Base-by-base conservation (phyloP, 1,284 basidiomycete species). In the Fomitiporia mediterranea region DNA sequence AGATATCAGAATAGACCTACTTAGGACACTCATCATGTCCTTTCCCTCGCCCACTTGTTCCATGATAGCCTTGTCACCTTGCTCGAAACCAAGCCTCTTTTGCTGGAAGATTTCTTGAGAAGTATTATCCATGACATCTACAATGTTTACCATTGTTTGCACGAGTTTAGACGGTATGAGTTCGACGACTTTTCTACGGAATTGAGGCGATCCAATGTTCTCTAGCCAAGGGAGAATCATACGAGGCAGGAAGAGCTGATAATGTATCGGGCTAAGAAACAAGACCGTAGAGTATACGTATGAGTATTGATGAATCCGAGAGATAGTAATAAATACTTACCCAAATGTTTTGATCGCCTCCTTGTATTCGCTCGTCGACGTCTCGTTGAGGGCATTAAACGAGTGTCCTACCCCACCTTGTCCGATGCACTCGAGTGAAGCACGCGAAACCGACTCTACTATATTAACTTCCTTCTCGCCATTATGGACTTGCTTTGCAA, bases 371-470 rank as follows among this genome's bases (percentile, higher is more conserved):
- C 73, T 63, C 38, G 59, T 51, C 3, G 49, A 42, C 21, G 65
- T 60, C 7, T 64, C 58, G 13, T 60, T 60, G 17, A 76, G 63
- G 1, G 69, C 48, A 35, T 50, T 35, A n/a, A 50, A 50, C 19
- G 48, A 4, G 32, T 50, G 35, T 30, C 48, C 48, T 42, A 74
- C 59, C 1, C 71, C 71, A 15, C 64, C 65, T 60, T 67, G 66
- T 9, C 68, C 68, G 39, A 72, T 65, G 17, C 67, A 58, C 56
- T 72, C 70, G 15, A 71, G 55, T 19, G 74, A 70, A 4, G 67
- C 65, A 15, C 69, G 67, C 1, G 68, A 63, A 67, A 72, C 70
- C 73, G 72, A 76, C n/a, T 69, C 63, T 9, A 72, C 55, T 23
- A 76, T 56, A 67, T 79, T 64, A 66, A 78, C 61, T 63, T 78